Percentiles rank a stretch among this genome's conserved stretches.
Conservation (phyloP, 768 basidiomycete genomes). For the Lactifluus hygrophoroides region DNA sequence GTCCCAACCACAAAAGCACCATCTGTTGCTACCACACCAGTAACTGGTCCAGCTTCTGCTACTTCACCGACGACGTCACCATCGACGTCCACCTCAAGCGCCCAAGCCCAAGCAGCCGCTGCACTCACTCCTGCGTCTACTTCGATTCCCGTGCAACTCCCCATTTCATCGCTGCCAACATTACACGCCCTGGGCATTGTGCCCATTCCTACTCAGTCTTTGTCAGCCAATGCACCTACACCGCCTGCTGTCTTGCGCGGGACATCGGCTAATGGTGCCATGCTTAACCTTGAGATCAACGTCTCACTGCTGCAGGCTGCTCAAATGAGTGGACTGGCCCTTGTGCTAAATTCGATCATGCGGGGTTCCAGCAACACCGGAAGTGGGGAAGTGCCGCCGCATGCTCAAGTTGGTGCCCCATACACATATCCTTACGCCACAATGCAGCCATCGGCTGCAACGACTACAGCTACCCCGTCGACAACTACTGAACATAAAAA, state of each 20-base stretch:
- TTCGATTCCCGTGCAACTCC: conserved; percentile 59
- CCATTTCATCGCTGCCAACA: conserved; percentile 46
- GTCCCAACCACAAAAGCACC: conserved; percentile 20
- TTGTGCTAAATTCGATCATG: conserved; percentile 65
- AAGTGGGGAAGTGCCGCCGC: conserved; percentile 11
- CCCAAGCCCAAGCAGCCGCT: conserved; percentile 24
- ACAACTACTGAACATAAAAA: conserved; percentile 1
- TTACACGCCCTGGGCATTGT: conserved; percentile 66
- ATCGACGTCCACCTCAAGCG: conserved; percentile 27
- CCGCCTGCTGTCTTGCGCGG: conserved; percentile 73
- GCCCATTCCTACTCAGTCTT: conserved; percentile 54
- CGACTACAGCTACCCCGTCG: not conserved
- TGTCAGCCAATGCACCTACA: conserved; percentile 38
- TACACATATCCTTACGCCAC: conserved; percentile 13
- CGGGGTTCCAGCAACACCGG: conserved; percentile 26
- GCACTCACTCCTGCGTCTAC: not conserved
- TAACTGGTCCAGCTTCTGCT: not conserved
- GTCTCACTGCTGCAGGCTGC: conserved; percentile 60
- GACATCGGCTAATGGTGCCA: conserved; percentile 60
- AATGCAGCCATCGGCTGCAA: not conserved
- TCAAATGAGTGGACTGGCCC: conserved; percentile 71
- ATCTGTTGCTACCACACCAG: conserved; percentile 13
- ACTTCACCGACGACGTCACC: conserved; percentile 19
- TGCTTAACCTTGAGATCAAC: conserved; percentile 73
- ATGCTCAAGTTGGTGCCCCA: conserved; percentile 19